Conservation (phyloP, 164 flowering plant genomes). For the Akebia trifoliata region DNA sequence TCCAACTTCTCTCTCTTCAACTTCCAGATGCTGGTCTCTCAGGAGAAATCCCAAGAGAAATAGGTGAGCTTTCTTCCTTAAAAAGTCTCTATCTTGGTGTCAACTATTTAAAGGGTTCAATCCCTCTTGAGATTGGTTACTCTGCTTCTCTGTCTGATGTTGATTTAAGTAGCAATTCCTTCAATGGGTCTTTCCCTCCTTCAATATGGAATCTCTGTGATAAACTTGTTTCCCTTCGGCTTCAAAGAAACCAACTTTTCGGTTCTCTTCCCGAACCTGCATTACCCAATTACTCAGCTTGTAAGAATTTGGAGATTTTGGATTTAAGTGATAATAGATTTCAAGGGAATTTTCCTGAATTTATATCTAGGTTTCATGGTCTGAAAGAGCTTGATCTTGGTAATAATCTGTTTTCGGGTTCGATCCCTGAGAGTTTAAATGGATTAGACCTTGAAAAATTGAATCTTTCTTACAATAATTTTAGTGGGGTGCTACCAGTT, state of each 20-base stretch:
- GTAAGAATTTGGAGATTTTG: slow-evolving; percentile 53
- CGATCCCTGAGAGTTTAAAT: slow-evolving; percentile 49
- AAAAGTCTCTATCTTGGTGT: slow-evolving; percentile 63
- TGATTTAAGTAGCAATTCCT: slow-evolving; percentile 62
- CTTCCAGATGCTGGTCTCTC: slow-evolving; percentile 84
- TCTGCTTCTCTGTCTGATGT: slow-evolving; percentile 63
- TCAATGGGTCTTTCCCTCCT: slow-evolving; percentile 58
- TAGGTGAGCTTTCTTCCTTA: slow-evolving; percentile 68
- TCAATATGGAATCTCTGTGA: slow-evolving; percentile 97
- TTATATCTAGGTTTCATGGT: slow-evolving; percentile 44
- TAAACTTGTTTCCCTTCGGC: slow-evolving; percentile 51
- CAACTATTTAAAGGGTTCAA: slow-evolving; percentile 57
- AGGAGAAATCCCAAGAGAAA: slow-evolving; percentile 75
- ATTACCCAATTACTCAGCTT: slow-evolving; percentile 62
- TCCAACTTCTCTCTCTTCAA: slow-evolving; percentile 69
- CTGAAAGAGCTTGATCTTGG: slow-evolving; percentile 77
- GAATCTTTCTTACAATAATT: slow-evolving; percentile 87
- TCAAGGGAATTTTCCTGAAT: slow-evolving; percentile 72
- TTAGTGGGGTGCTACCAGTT: slow-evolving; percentile 69
- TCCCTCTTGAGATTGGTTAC: slow-evolving; percentile 94
- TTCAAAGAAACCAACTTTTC: slow-evolving; percentile 61
- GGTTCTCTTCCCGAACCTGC: slow-evolving; percentile 76
- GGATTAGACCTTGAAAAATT: slow-evolving; percentile 50
- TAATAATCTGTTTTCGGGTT: slow-evolving; percentile 55
- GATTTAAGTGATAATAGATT: slow-evolving; percentile 71